Base-by-base conservation (phyloP, 805 yeast genomes). In the Helenozyma baotianmanensis region DNA sequence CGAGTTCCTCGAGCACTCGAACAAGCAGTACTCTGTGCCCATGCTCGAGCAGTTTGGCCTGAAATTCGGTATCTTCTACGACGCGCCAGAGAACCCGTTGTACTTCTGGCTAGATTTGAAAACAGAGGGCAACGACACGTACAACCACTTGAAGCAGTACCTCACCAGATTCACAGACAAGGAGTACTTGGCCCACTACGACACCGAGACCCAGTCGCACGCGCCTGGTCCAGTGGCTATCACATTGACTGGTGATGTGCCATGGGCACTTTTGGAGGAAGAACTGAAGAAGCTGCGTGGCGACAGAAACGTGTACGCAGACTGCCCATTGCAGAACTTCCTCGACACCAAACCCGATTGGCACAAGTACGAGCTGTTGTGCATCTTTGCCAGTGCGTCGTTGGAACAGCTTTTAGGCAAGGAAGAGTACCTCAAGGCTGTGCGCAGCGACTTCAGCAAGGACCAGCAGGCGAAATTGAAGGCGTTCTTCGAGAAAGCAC, bases 61-160 rank as follows among this genome's bases (percentile, higher is more conserved):
- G 21, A 60, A 54, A 30, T 47, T 54, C 28, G 58, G 70, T 4
- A 46, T 64, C 2, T 64, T 52, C 39, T 63, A 62, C 35, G 65
- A 75, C 29, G 65, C 70, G 22, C 70, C 74, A 0, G 65, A 60
- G 31, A 56, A 64, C n/a, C 74, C 85, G 2, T 54, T 80, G 13
- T 76, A 71, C 50, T 58, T 82, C 19, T 76, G 78, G 59, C 63
- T 82, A 45, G 90, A 83, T 53, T 63, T 79, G 45, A 80, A 80
- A 48, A 65, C 77, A 2, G 72, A 71, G 25, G 75, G 82, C 2
- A 48, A 50, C n/a, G 39, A 45, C 14, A 70, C 79, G 1, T 80
- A 73, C 53, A 53, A 58, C 1, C 53, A 60, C 14, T 56, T 83
- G 22, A 57, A 64, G 40, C 53, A 58, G 7, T 62, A 68, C 12